Percentiles rank a stretch among this genome's conserved stretches.
Evolutionary conservation across 1,139 yeast species (phyloP).

Genomic region (Tardiomyces depauwii): DNA sequence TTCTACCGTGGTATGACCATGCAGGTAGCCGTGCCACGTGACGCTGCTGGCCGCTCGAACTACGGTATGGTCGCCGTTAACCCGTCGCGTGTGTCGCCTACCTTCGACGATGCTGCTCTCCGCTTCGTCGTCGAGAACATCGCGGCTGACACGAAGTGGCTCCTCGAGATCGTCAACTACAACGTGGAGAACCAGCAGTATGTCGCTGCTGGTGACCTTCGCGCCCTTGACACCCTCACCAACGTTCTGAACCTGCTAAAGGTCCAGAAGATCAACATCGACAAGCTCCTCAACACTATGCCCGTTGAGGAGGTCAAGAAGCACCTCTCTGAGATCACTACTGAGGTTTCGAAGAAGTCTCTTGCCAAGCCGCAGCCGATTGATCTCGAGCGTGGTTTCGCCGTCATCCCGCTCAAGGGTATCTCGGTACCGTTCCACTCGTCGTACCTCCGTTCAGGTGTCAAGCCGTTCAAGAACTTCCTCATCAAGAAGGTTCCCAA

Average conservation of each 20-base stretch:
- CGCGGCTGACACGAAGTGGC: slow-evolving; percentile 75
- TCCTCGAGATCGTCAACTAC: slow-evolving; percentile 94
- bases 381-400: slow-evolving; percentile 94
- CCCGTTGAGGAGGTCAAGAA: slow-evolving; percentile 79
- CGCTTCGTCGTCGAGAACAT: slow-evolving; percentile 92
- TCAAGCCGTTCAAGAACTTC: slow-evolving; percentile 97
- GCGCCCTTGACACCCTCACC: slow-evolving; percentile 86
- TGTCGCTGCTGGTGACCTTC: slow-evolving; percentile 96
- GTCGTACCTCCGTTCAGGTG: slow-evolving; percentile 94
- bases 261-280: slow-evolving; percentile 88
- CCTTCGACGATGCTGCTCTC: slow-evolving; percentile 87
- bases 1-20: slow-evolving; percentile 99
- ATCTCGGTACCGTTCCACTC: slow-evolving; percentile 99
- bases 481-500: slow-evolving; percentile 90
- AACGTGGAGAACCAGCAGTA: slow-evolving; percentile 97
- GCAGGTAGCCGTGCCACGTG: slow-evolving; percentile 99
- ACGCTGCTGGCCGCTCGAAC: slow-evolving; percentile 86
- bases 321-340: slow-evolving; percentile 78
- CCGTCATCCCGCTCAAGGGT: slow-evolving; percentile 96
- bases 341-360: slow-evolving; percentile 73
- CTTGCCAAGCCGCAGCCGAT: slow-evolving; percentile 89
- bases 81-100: slow-evolving; percentile 83
- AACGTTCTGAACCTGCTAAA: slow-evolving; percentile 89
- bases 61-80: slow-evolving; percentile 99
- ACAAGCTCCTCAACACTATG: slow-evolving; percentile 70